Conservation (phyloP, 176 grass and related monocot genomes). For the Eleusine coracana region DNA sequence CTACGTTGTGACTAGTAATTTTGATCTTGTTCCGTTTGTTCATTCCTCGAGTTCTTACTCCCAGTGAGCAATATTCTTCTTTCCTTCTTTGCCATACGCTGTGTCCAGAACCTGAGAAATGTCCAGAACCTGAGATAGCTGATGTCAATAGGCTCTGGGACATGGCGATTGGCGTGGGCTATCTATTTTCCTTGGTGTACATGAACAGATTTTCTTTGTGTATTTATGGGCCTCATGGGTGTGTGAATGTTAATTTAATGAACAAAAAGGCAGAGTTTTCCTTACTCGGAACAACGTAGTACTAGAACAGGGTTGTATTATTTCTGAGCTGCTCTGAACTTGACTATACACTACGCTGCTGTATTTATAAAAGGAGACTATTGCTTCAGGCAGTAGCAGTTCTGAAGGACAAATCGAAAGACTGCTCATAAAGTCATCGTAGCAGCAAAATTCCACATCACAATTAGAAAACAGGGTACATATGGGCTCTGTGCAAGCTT, state of each 20-base stretch:
- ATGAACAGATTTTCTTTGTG: conserved; percentile 18
- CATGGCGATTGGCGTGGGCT: neutral
- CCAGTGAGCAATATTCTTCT: conserved; percentile 14
- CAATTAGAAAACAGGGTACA: neutral
- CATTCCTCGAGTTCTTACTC: neutral
- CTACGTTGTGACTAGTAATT: neutral
- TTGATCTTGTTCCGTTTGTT: conserved; percentile 8
- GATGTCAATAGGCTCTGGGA: neutral
- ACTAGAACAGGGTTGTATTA: neutral
- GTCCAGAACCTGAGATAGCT: neutral
- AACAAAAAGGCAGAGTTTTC: neutral
- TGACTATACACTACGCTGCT: neutral
- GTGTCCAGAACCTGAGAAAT: conserved; percentile 11
- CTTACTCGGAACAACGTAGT: neutral
- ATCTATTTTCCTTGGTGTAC: conserved; percentile 31
- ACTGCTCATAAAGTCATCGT: neutral
- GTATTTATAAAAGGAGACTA: neutral
- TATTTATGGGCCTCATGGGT: conserved; percentile 34
- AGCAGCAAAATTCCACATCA: neutral
- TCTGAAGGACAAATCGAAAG: neutral
- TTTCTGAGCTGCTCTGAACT: neutral
- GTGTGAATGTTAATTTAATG: conserved; percentile 33
- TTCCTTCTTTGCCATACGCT: neutral
- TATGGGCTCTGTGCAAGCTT: neutral
- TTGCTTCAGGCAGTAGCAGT: neutral